Conservation (phyloP, 2,329 filamentous ascomycete species). For the Monosporascus sp. region DNA sequence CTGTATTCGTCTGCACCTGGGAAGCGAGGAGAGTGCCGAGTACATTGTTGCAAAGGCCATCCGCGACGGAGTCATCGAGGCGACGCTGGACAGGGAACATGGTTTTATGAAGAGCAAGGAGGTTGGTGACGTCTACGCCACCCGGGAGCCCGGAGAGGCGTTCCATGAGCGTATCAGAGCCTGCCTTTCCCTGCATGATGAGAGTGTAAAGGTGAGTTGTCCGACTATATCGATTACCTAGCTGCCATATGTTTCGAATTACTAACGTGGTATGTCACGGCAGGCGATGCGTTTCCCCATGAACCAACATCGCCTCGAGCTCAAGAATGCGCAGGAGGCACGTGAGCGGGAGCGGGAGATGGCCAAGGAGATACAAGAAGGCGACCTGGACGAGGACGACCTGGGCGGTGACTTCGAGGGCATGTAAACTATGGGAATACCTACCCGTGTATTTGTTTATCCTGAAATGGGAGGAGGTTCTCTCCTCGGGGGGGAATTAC, state of each 20-base stretch:
- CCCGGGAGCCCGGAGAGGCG: conserved; percentile 88
- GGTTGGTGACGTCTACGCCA: conserved; percentile 91
- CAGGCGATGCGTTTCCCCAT: conserved; percentile 98
- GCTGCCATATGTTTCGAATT: background rate
- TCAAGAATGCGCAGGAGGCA: conserved; percentile 98
- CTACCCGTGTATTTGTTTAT: conserved; percentile 14
- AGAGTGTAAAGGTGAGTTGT: conserved; percentile 83
- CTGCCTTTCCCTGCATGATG: conserved; percentile 87
- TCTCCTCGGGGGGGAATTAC: conserved; percentile 8
- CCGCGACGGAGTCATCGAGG: conserved; percentile 94
- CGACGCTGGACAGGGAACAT: conserved; percentile 85
- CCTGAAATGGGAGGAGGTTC: conserved; percentile 14
- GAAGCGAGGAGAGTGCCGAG: conserved; percentile 95
- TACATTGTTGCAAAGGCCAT: conserved; percentile 99
- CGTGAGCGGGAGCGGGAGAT: conserved; percentile 92
- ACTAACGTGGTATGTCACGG: conserved; percentile 20
- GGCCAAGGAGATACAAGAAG: conserved; percentile 98
- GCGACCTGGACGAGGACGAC: conserved; percentile 94
- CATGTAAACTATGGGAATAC: conserved; percentile 53
- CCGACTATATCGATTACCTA: background rate
- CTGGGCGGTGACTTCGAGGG: conserved; percentile 93
- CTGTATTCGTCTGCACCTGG: conserved; percentile 87
- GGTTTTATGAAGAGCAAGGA: conserved; percentile 99
- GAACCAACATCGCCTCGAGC: conserved; percentile 95
- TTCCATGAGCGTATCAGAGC: conserved; percentile 96